phyloP scores from a whole-genome alignment of 768 basidiomycete genomes.

The Tricholomella constricta region DNA sequence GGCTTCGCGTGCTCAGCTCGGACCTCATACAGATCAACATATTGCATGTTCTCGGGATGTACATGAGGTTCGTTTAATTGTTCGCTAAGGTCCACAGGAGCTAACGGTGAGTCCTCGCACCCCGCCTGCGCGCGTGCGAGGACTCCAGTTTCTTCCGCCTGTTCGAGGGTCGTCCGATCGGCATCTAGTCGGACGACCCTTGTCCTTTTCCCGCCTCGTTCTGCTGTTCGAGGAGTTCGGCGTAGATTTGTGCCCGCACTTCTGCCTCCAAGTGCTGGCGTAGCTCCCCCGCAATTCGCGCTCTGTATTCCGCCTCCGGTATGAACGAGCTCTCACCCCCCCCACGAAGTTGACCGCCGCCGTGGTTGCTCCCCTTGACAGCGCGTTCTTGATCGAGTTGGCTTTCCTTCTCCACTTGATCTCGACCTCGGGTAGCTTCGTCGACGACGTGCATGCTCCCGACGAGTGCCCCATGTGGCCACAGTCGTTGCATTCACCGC shows the following conservation, averaged over 20 bases:
- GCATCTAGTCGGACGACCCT: constrained; percentile 15
- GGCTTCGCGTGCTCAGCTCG: background rate
- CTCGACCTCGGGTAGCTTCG: background rate
- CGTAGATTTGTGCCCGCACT: no score
- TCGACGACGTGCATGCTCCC: constrained; percentile 13
- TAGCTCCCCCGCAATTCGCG: no score
- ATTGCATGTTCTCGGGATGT: constrained; percentile 3
- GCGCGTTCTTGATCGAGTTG: constrained; percentile 1
- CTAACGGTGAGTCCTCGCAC: background rate
- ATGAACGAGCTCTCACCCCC: no score
- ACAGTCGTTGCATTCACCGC: no score
- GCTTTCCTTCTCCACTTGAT: constrained; percentile 21
- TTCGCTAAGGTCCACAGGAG: background rate
- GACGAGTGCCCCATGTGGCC: constrained; percentile 6
- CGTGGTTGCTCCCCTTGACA: no score
- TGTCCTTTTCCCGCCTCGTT: constrained; percentile 23
- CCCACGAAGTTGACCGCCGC: no score
- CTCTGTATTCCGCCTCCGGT: no score
- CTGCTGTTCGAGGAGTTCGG: background rate
- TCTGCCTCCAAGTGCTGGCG: no score
- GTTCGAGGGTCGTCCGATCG: constrained; percentile 12
- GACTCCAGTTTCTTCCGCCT: background rate
- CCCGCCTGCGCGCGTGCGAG: background rate
- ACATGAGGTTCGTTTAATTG: background rate
- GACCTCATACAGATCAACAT: constrained; percentile 1